These are phyloP conservation scores for Trichoderma asperelloides DNA, from an alignment of 495 filamentous ascomycete genomes.

Conservation along the genomic window DNA sequence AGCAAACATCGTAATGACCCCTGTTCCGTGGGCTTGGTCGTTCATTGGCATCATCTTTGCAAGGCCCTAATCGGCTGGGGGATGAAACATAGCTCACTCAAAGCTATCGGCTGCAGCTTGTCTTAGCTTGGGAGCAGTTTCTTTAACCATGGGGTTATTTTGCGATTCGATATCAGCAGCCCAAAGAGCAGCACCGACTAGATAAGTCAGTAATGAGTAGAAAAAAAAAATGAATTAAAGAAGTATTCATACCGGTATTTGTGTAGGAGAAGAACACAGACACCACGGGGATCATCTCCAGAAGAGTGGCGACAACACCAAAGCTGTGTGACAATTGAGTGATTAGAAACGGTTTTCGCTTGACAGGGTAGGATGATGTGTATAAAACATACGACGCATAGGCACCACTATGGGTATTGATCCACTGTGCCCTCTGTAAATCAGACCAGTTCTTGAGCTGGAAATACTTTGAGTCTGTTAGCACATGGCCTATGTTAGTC, in stretches of 20 bases:
- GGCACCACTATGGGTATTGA: constrained; percentile 51
- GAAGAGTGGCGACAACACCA: constrained; percentile 61
- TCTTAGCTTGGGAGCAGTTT: constrained; percentile 44
- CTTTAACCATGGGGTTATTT: constrained; percentile 34
- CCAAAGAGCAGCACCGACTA: constrained; percentile 84
- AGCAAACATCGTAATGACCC: background rate
- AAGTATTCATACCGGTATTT: constrained; percentile 52
- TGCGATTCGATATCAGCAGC: constrained; percentile 79
- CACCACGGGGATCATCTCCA: constrained; percentile 77
- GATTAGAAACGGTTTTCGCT: constrained; percentile 9
- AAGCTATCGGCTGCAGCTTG: constrained; percentile 45
- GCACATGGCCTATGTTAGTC: background rate
- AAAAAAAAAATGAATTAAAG: background rate
- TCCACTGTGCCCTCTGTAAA: constrained; percentile 51
- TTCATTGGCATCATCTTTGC: background rate
- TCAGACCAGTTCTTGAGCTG: constrained; percentile 76
- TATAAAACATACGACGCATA: constrained; percentile 64
- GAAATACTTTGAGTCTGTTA: constrained; percentile 51
- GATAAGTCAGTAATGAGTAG: constrained; percentile 18
- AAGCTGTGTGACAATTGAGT: constrained; percentile 56
- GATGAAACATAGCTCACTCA: constrained; percentile 23
- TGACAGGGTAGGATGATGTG: background rate
- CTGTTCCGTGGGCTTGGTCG: background rate
- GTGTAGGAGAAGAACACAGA: constrained; percentile 85
- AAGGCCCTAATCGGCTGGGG: background rate